phyloP scores from a whole-genome alignment of 768 basidiomycete genomes.

The Nidularia sp. region DNA sequence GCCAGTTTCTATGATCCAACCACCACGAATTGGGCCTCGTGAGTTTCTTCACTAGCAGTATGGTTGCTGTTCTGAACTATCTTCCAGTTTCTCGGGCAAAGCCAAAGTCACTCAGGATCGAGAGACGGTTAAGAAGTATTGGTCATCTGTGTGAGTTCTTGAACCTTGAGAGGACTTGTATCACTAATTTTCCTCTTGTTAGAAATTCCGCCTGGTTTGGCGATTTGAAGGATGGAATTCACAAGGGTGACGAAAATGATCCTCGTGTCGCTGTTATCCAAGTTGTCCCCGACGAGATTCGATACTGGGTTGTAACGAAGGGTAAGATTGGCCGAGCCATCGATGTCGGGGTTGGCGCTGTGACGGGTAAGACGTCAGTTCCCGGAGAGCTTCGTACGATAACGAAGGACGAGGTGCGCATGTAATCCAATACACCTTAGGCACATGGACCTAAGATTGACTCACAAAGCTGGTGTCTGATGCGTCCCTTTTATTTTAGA shows the following conservation, averaged over 20 bases:
- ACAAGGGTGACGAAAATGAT: slow-evolving; percentile 76
- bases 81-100: slow-evolving; percentile 59
- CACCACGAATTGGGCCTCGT: slow-evolving; percentile 75
- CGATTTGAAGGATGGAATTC: slow-evolving; percentile 79
- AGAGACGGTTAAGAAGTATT: slow-evolving; percentile 60
- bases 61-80: neutral
- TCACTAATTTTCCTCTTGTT: neutral
- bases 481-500: slow-evolving; percentile 20
- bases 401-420: slow-evolving; percentile 61
- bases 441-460: neutral
- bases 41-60: slow-evolving; percentile 8
- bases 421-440: too few species aligned
- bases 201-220: slow-evolving; percentile 80
- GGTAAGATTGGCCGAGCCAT: slow-evolving; percentile 52
- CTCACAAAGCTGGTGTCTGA: too few species aligned
- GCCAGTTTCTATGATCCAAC: slow-evolving; percentile 69
- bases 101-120: slow-evolving; percentile 64
- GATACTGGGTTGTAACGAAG: slow-evolving; percentile 74
- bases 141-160: slow-evolving; percentile 44
- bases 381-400: slow-evolving; percentile 81
- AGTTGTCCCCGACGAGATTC: slow-evolving; percentile 75
- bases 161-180: neutral
- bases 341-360: slow-evolving; percentile 54
- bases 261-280: slow-evolving; percentile 79
- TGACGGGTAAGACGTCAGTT: slow-evolving; percentile 57